A percentile compares a stretch with the other conserved stretches of the same genome.
Evolutionary conservation across 2,329 filamentous ascomycete genomes (phyloP).

Genomic region (Volutella citrinella): DNA sequence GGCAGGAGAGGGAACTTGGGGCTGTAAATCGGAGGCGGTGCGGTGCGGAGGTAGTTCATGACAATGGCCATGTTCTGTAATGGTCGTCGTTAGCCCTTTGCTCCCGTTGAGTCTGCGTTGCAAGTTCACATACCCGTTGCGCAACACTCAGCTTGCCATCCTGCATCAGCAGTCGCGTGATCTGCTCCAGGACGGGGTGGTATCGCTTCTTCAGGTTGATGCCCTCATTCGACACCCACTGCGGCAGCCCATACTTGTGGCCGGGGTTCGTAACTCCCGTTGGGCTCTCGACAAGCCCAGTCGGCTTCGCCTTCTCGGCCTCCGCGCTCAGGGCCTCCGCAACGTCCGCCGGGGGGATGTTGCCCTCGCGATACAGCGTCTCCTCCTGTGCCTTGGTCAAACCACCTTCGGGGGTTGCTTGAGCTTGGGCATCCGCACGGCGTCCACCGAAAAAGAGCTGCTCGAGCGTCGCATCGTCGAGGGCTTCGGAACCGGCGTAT

Average conservation of each 20-base stretch:
- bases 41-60: constrained; percentile 80
- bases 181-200: constrained; percentile 78
- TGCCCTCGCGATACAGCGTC: constrained; percentile 40
- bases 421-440: constrained; percentile 23
- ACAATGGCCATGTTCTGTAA: constrained; percentile 85
- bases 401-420: constrained; percentile 24
- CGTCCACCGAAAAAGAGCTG: constrained; percentile 36
- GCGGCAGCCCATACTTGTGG: constrained; percentile 76
- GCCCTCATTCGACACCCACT: constrained; percentile 59
- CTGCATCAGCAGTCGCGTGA: constrained; percentile 87
- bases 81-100: no score
- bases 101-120: no score
- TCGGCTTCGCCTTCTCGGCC: constrained; percentile 16
- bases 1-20: constrained; percentile 70
- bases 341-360: constrained; percentile 34
- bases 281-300: constrained; percentile 10
- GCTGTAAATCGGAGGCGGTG: constrained; percentile 73
- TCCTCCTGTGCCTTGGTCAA: constrained; percentile 43
- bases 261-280: constrained; percentile 42
- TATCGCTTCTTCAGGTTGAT: constrained; percentile 76
- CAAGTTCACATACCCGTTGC: constrained; percentile 65
- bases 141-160: constrained; percentile 87
- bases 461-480: constrained; percentile 36
- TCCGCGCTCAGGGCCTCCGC: constrained; percentile 30
- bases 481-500: constrained; percentile 12